A percentile compares a stretch with the other conserved stretches of the same genome.
These are phyloP conservation scores for Nothopassalora personata DNA, from an alignment of 2,329 filamentous ascomycete genomes.

Conservation along the genomic window DNA sequence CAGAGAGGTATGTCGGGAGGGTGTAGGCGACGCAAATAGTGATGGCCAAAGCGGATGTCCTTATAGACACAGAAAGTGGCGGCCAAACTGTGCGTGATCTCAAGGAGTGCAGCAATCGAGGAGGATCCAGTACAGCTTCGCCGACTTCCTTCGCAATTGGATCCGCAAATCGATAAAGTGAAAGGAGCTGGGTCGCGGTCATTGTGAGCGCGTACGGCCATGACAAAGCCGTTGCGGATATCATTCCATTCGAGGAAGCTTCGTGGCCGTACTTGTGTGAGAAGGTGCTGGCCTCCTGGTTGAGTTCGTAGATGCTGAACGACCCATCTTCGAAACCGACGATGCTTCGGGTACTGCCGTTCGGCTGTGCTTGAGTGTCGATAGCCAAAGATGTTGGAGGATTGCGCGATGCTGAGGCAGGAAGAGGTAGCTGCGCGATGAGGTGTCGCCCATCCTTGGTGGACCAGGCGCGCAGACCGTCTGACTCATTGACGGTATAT, in stretches of 20 bases:
- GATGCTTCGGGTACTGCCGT: slow-evolving; percentile 40
- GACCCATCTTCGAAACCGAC: slow-evolving; percentile 68
- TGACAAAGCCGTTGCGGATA: slow-evolving; percentile 66
- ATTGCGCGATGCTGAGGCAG: neutral
- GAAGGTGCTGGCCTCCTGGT: slow-evolving; percentile 44
- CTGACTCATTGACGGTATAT: slow-evolving; percentile 64
- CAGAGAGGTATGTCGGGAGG: slow-evolving; percentile 66
- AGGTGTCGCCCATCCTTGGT: slow-evolving; percentile 55
- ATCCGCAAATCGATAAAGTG: slow-evolving; percentile 53
- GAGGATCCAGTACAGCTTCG: slow-evolving; percentile 33
- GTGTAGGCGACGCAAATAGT: slow-evolving; percentile 86
- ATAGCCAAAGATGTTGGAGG: slow-evolving; percentile 62
- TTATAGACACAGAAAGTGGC: slow-evolving; percentile 76
- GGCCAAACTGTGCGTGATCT: slow-evolving; percentile 73
- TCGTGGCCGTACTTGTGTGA: slow-evolving; percentile 53
- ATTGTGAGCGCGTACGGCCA: slow-evolving; percentile 76
- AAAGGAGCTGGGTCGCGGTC: slow-evolving; percentile 66
- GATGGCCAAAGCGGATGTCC: slow-evolving; percentile 58
- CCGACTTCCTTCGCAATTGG: neutral
- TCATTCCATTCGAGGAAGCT: slow-evolving; percentile 55
- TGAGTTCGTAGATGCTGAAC: slow-evolving; percentile 64
- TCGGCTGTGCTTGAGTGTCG: slow-evolving; percentile 42
- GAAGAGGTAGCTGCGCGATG: slow-evolving; percentile 46
- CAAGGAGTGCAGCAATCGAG: slow-evolving; percentile 67
- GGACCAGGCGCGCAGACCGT: slow-evolving; percentile 74